Conservation (phyloP, 495 filamentous ascomycete species). For the Daldinia grandis region DNA sequence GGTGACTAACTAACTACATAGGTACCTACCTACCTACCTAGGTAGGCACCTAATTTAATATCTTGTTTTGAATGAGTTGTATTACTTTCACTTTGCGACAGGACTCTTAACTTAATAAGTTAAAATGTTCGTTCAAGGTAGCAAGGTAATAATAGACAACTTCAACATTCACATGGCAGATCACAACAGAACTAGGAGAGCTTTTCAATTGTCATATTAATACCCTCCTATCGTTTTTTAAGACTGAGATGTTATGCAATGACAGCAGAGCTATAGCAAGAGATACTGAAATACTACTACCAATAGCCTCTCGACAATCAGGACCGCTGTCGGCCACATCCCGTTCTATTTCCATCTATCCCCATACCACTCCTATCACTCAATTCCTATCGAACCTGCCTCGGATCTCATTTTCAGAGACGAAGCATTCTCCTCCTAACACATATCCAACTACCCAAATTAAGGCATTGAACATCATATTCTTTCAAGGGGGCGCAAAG, state of each 20-base stretch:
- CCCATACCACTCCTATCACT: conserved; percentile 9
- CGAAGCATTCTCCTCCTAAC: conserved; percentile 10
- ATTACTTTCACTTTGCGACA: background rate
- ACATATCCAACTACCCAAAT: conserved; percentile 1
- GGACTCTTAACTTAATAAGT: background rate
- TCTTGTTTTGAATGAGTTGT: background rate
- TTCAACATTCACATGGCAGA: background rate
- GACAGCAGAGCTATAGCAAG: conserved; percentile 34
- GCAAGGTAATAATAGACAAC: background rate
- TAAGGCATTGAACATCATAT: background rate
- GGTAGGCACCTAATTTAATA: background rate
- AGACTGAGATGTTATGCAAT: conserved; percentile 35
- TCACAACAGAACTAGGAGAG: background rate
- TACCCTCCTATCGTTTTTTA: conserved; percentile 39
- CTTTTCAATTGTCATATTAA: conserved; percentile 37
- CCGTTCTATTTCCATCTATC: conserved; percentile 22
- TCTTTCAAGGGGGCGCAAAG: background rate
- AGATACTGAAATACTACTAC: conserved; percentile 13
- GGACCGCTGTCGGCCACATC: conserved; percentile 20
- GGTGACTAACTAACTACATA: too few species aligned
- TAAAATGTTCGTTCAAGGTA: background rate
- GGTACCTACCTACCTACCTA: too few species aligned
- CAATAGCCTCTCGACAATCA: conserved; percentile 2
- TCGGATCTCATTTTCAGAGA: conserved; percentile 36
- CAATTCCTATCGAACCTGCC: conserved; percentile 11